Conservation (phyloP, 2,329 filamentous ascomycete species). For the Phialemoniopsis sp. region DNA sequence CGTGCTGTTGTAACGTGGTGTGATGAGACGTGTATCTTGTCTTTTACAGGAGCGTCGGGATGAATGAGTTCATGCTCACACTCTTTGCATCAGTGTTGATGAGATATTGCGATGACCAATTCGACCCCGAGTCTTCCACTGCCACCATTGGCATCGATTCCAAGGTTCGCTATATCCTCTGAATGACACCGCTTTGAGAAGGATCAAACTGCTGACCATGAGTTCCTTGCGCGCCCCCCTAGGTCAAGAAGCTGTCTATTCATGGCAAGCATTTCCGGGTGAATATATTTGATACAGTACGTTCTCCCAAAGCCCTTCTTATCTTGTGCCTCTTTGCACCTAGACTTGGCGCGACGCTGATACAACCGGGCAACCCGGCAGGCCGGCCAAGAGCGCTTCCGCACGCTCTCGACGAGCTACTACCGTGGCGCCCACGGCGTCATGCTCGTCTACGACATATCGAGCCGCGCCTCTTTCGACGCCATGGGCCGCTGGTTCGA, state of each 20-base stretch:
- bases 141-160: constrained; percentile 56
- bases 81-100: constrained; percentile 35
- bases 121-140: constrained; percentile 48
- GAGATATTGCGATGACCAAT: constrained; percentile 53
- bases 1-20: too few relatives aligned
- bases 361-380: constrained; percentile 9
- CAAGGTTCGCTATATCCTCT: constrained; percentile 31
- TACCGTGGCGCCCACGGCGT: constrained; percentile 46
- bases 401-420: constrained; percentile 44
- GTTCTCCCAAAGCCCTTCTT: constrained; percentile 8
- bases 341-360: too few relatives aligned
- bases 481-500: constrained; percentile 51
- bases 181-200: too few relatives aligned
- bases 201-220: too few relatives aligned
- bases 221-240: too few relatives aligned
- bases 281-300: constrained; percentile 48
- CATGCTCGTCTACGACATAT: constrained; percentile 45
- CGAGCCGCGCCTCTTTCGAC: constrained; percentile 42
- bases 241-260: constrained; percentile 50
- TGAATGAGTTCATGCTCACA: too few relatives aligned
- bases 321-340: too few relatives aligned
- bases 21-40: too few relatives aligned
- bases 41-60: too few relatives aligned
- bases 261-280: constrained; percentile 46
- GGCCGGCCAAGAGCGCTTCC: constrained; percentile 44